Evolutionary conservation across 106 monocot genomes (phyloP), one percentile per base, ranked within the genome.

Genomic region (Acorus calamus): DNA sequence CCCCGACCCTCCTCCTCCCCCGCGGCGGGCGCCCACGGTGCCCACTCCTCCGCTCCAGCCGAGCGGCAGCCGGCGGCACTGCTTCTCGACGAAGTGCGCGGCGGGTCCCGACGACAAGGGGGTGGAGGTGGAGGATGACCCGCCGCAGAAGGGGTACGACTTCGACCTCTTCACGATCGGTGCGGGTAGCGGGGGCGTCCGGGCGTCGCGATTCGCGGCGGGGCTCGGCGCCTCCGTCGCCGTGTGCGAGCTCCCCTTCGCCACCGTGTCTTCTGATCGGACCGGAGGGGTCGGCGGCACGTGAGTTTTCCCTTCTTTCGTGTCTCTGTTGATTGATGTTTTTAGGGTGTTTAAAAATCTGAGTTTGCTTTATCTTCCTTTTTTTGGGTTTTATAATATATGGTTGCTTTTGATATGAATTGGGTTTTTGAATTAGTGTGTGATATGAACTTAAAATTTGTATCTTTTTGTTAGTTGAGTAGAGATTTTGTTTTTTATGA

Each of bases 121-220:
- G 6, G 12, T 54, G 3, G 63, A 52, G 8, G 64, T 49, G 14
- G 10, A 53, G 4, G 10, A 11, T 46, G 11, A 44, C 50, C 59
- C 28, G 28, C 28, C 28, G 28, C 28, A 28, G 1, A 28, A 70
- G 59, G 45, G 52, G 4, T 89, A 59, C 50, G 89, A 89, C 47
- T 89, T 81, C 64, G 89, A 89, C 57, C 76, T 89, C 41, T 89
- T 89, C 79, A 89, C 89, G 12, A 82, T 89, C 50, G 89, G 89
- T 5, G 89, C 89, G 4, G 89, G 89, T 7, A 89, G 89, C 52
- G 84, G 89, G 3, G 89, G 85, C 14, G 85, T 89, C 61, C 72
- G 89, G 13, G 89, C 89, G 7, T 85, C 84, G 14, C 69, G 89
- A 7, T 84, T 84, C 9, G 89, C 89, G 2, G 73, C 89, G 44